Conservation (phyloP, 163 green algal genomes). For the Prototheca wickerhamii region DNA sequence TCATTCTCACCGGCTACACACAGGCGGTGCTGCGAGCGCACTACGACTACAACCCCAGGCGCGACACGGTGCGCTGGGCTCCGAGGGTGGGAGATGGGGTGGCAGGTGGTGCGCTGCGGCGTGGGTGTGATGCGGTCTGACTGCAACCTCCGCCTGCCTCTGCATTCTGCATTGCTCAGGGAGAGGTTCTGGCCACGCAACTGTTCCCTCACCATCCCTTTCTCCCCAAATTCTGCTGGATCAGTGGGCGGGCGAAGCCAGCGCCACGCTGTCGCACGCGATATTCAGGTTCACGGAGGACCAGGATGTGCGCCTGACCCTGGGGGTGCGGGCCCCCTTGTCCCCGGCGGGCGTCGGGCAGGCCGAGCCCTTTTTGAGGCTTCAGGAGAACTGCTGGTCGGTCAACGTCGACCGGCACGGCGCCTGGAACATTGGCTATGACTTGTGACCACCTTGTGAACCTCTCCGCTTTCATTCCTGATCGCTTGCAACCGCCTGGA, state of each 20-base stretch:
- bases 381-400: constrained; percentile 21
- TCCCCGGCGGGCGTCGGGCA: constrained; percentile 4
- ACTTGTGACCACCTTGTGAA: too few species aligned
- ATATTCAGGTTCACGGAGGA: constrained; percentile 18
- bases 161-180: too few species aligned
- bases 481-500: too few species aligned
- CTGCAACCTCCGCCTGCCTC: too few species aligned
- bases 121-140: too few species aligned
- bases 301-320: constrained; percentile 16
- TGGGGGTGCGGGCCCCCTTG: constrained; percentile 9
- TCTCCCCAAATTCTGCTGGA: not conserved
- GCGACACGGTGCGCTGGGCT: not conserved
- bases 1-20: constrained; percentile 16
- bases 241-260: constrained; percentile 16
- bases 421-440: constrained; percentile 12
- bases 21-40: not conserved
- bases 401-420: constrained; percentile 6
- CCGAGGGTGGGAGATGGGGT: not conserved
- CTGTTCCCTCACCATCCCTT: not conserved
- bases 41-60: not conserved
- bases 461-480: too few species aligned
- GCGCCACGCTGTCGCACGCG: constrained; percentile 6
- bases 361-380: constrained; percentile 5
- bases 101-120: not conserved
- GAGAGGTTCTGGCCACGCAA: too few species aligned